These are phyloP conservation scores for Silene coronaria DNA, from an alignment of 179 eudicot species.

Conservation along the genomic window DNA sequence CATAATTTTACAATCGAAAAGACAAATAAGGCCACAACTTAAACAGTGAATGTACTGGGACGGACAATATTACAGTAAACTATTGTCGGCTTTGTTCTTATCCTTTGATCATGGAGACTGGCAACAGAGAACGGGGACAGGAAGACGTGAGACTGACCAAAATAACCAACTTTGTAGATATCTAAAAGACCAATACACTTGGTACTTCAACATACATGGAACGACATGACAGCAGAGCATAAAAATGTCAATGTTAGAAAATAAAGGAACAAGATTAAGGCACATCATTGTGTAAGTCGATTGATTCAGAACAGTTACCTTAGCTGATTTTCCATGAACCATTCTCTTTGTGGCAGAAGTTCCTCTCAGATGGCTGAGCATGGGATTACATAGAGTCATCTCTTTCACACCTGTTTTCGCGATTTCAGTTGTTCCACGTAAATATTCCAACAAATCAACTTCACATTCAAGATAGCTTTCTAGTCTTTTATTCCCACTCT, in stretches of 20 bases:
- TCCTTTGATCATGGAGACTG: too few species aligned
- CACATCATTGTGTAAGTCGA: slow-evolving; percentile 2
- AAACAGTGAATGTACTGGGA: too few species aligned
- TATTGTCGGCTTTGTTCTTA: too few species aligned
- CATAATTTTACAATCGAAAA: too few species aligned
- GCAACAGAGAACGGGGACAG: too few species aligned
- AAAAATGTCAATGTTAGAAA: background rate
- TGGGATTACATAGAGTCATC: slow-evolving; percentile 23
- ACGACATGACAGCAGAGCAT: background rate
- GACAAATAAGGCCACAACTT: too few species aligned
- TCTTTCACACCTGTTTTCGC: background rate
- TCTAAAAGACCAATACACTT: too few species aligned
- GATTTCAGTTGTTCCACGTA: background rate
- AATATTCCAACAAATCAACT: background rate
- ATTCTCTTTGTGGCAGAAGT: slow-evolving; percentile 13
- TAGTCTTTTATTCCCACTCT: background rate
- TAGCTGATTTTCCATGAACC: slow-evolving; percentile 18
- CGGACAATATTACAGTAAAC: too few species aligned
- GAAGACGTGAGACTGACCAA: too few species aligned
- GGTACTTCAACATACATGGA: too few species aligned
- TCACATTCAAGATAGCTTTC: slow-evolving; percentile 10
- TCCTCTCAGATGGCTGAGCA: slow-evolving; percentile 27
- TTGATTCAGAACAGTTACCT: slow-evolving; percentile 21
- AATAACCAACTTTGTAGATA: too few species aligned
- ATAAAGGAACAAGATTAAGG: background rate